Conservation (phyloP, 1,139 yeast species). For the Debaryomycetaceae sp. region DNA sequence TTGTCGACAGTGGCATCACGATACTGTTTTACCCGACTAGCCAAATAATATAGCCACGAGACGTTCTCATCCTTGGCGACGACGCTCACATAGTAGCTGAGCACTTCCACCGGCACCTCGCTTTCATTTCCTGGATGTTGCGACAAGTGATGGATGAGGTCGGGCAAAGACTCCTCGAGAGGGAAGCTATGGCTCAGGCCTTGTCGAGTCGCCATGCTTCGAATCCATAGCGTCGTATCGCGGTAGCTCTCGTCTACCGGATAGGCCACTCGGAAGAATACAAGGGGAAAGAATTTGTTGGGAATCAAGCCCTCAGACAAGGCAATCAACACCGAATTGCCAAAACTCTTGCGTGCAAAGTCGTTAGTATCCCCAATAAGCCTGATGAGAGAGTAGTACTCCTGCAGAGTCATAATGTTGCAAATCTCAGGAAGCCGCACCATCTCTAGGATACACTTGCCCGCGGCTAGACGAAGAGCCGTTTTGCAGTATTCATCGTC, state of each 20-base stretch:
- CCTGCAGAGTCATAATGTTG: conserved; percentile 39
- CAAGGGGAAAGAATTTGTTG: conserved; percentile 52
- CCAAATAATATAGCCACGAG: conserved; percentile 62
- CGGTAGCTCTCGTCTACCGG: conserved; percentile 41
- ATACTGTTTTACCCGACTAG: conserved; percentile 74
- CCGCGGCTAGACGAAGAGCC: conserved; percentile 60
- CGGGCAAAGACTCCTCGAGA: conserved; percentile 54
- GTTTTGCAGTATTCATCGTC: conserved; percentile 57
- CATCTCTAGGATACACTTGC: conserved; percentile 51
- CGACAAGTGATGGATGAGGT: conserved; percentile 60
- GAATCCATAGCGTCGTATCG: conserved; percentile 61
- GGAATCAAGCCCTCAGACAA: conserved; percentile 46
- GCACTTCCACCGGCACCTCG: conserved; percentile 42
- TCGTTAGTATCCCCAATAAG: conserved; percentile 59
- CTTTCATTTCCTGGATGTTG: conserved; percentile 39
- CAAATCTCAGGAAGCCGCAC: conserved; percentile 48
- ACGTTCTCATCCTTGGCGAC: conserved; percentile 60
- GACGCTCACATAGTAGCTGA: conserved; percentile 48
- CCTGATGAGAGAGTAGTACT: conserved; percentile 42
- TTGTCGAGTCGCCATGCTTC: conserved; percentile 42
- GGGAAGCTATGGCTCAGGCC: conserved; percentile 31
- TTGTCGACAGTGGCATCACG: conserved; percentile 43
- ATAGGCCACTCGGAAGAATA: conserved; percentile 71
- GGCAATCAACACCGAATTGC: conserved; percentile 40
- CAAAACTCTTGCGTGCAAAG: conserved; percentile 45